Base-by-base conservation (phyloP, 2,329 filamentous ascomycete species). In the Pestalotiopsis sp. region DNA sequence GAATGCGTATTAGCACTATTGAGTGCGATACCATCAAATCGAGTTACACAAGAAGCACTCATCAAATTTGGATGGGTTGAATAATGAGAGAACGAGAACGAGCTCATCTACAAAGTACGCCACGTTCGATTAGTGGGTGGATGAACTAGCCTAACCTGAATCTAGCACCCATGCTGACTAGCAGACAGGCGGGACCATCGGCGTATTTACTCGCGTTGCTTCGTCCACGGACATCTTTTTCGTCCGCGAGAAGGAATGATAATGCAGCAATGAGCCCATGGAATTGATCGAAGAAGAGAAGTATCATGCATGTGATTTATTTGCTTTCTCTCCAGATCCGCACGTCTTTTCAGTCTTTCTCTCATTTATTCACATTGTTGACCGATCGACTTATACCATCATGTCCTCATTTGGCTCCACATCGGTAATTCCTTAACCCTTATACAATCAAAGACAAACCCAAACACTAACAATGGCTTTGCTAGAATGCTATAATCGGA, bases 201-300 rank as follows among this genome's bases (percentile, higher is more conserved):
- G n/a, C 44, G 17, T 3, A 52, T 58, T 35, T 26, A 58, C 56
- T 58, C 56, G 24, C 24, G 26, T 58, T 3, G 26, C n/a, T 58
- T 58, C 56, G 56, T 58, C 56, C 56, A 24, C 56, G 56, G 56
- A 58, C 56, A 58, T 58, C 20, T 58, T 58, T 22, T 58, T 58
- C 56, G 56, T 26, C 56, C 56, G 56, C 10, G 6, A n/a, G 35
- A 11, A 4, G 26, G 11, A 58, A 17, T 17, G 20, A 58, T 58
- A 58, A 58, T 26, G 56, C 22, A 52, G 14, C n/a, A 52, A 52
- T n/a, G 17, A 52, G 6, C 44, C 44, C 44, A 4, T 52, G 17
- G 30, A 5, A 10, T 52, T 22, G 20, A n/a, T n/a, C n/a, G n/a
- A n/a, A 22, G 44, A 22, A 9, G 22, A 10, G 4, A 44, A 14